Evolutionary conservation across 2,329 filamentous ascomycete genomes (phyloP), one percentile per base, ranked within the genome.

Genomic region (Plectosphaerella cucumerina): DNA sequence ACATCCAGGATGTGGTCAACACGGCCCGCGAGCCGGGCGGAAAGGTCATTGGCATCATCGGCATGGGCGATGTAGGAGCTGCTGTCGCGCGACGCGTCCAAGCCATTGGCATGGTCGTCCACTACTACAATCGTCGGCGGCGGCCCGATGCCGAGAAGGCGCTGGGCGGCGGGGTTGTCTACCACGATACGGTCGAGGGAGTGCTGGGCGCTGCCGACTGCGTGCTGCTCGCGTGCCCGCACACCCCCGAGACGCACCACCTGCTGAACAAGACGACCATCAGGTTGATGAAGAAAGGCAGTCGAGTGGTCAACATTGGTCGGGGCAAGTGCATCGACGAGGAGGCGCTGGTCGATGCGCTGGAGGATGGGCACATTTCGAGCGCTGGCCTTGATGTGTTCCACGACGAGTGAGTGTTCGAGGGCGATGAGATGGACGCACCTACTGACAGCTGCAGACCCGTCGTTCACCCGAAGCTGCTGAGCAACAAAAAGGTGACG

Each of bases 241-340:
- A 59, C 26, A 58, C 58, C 2, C 42, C 43, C 1, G 49, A 49
- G 1, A 59, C 55, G 2, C 56, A 59, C 10, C 53, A 59, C 15
- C 31, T 59, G 1, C 37, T 59, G 2, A 52, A 54, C 1, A 18
- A 15, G 22, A 46, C 53, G 5, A 51, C 54, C 12, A 48, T 44
- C 21, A 33, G 53, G 1, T 31, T 45, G 2, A 59, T 58, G 42
- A 52, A 54, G 33, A 50, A 43, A n/a, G 56, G 56, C 1, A 46
- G 58, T 6, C 47, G 56, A 5, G 47, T 59, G 12, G 53, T 59
- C 23, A 59, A 59, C 14, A 50, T 59, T 2, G 56, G 56, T 1
- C 54, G 57, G 33, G 56, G 57, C 10, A 57, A 49, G 31, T 58
- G 58, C 48, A 48, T 59, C 3, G 56, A 59, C 22, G 57, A 59